phyloP scores from a whole-genome alignment of 768 basidiomycete species.

The Kondoa malvinella region DNA sequence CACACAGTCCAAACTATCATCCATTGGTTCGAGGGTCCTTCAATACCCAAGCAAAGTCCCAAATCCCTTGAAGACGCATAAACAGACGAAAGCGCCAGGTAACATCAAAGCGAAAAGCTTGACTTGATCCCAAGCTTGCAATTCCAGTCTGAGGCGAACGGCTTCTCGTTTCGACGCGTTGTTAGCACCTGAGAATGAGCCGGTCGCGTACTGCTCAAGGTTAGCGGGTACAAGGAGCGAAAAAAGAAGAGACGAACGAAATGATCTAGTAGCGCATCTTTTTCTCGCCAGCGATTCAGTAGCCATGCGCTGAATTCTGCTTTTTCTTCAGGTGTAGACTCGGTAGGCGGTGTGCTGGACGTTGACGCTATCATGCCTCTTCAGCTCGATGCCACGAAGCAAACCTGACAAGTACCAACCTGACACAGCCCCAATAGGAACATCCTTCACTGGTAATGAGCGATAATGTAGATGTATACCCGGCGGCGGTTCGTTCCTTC shows the following conservation, averaged over 20 bases:
- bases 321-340: conserved; percentile 43
- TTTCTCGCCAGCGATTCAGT: conserved; percentile 59
- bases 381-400: background rate
- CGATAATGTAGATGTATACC: conserved; percentile 72
- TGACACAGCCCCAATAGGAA: conserved; percentile 28
- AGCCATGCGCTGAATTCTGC: conserved; percentile 67
- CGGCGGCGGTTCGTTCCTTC: conserved; percentile 50
- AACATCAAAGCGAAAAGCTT: background rate
- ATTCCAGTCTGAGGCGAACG: background rate
- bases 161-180: background rate
- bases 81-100: background rate
- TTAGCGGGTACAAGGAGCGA: background rate
- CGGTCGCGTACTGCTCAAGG: background rate
- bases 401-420: background rate
- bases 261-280: conserved; percentile 58
- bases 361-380: background rate
- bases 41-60: background rate
- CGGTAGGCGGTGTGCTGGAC: conserved; percentile 29
- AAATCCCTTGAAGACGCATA: background rate
- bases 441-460: conserved; percentile 43
- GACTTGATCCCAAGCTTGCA: background rate
- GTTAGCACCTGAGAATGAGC: background rate
- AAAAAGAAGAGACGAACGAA: conserved; percentile 32
- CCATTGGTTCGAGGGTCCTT: background rate
- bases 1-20: too few species aligned